Conservation (phyloP, 2,329 filamentous ascomycete species). For the Ophiocordyceps camponoti-floridani region DNA sequence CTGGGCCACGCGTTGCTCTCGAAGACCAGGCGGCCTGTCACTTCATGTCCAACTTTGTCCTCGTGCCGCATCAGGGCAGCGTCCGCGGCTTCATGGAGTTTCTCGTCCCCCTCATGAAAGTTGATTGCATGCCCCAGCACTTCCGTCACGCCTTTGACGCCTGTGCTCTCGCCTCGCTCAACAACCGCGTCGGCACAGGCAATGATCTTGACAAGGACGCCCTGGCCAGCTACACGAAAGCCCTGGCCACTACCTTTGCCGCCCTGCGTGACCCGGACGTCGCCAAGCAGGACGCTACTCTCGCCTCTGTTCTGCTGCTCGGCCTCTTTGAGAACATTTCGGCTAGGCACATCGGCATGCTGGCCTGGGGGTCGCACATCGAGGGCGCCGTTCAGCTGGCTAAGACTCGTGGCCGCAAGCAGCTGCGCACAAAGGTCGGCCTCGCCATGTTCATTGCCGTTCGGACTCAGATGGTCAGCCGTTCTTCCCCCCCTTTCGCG, state of each 20-base stretch:
- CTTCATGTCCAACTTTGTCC: constrained; percentile 42
- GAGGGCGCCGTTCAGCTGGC: constrained; percentile 45
- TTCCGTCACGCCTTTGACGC: constrained; percentile 40
- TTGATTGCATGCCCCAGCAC: constrained; percentile 23
- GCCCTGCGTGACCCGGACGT: constrained; percentile 31
- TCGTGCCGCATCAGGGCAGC: constrained; percentile 30
- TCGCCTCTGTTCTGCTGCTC: constrained; percentile 40
- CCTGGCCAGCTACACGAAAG: constrained; percentile 34
- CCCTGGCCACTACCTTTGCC: constrained; percentile 30
- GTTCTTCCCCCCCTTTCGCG: not conserved
- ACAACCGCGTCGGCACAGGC: constrained; percentile 25
- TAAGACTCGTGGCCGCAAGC: constrained; percentile 36
- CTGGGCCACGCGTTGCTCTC: constrained; percentile 24
- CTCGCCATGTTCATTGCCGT: constrained; percentile 39
- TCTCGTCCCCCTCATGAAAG: constrained; percentile 34
- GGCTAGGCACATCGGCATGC: constrained; percentile 31
- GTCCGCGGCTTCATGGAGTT: constrained; percentile 41
- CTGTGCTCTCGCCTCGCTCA: constrained; percentile 37
- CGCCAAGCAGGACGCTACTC: constrained; percentile 35
- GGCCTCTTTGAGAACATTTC: constrained; percentile 44
- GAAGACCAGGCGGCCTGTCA: constrained; percentile 39
- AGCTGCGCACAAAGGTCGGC: constrained; percentile 33
- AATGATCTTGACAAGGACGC: constrained; percentile 20
- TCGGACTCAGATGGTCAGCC: constrained; percentile 38
- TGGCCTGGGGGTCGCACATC: constrained; percentile 46